A percentile compares a stretch with the other conserved stretches of the same genome.
Conservation (phyloP, 805 yeast species). For the Starmerella powellii region DNA sequence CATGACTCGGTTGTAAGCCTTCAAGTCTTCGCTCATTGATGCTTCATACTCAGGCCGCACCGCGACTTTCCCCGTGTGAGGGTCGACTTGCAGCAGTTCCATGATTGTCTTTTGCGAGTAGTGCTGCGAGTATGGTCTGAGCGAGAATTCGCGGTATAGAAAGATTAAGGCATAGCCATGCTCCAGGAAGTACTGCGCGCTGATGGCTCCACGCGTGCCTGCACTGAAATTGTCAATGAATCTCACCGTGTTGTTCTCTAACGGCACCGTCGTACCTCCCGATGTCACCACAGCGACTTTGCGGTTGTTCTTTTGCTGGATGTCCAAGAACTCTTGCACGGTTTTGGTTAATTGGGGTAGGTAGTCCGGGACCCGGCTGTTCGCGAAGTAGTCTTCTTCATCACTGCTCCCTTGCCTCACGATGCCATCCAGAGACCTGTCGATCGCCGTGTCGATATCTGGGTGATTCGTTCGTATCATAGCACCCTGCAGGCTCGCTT, state of each 20-base stretch:
- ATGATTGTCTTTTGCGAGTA: slow-evolving; percentile 72
- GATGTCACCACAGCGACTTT: slow-evolving; percentile 75
- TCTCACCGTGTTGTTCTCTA: slow-evolving; percentile 92
- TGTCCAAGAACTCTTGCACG: slow-evolving; percentile 48
- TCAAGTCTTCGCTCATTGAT: slow-evolving; percentile 46
- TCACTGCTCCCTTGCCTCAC: slow-evolving; percentile 54
- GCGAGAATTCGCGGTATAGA: slow-evolving; percentile 80
- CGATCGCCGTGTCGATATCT: slow-evolving; percentile 49
- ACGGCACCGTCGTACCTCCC: slow-evolving; percentile 97
- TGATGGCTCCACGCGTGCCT: slow-evolving; percentile 94
- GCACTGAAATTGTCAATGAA: slow-evolving; percentile 95
- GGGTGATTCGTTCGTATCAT: slow-evolving; percentile 11
- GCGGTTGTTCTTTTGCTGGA: slow-evolving; percentile 34
- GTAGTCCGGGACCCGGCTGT: slow-evolving; percentile 64
- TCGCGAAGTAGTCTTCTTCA: slow-evolving; percentile 71
- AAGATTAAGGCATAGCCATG: slow-evolving; percentile 86
- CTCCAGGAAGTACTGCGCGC: slow-evolving; percentile 82
- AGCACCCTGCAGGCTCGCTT: no score
- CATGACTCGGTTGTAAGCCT: slow-evolving; percentile 39
- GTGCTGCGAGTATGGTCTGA: slow-evolving; percentile 85
- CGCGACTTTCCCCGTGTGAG: slow-evolving; percentile 39
- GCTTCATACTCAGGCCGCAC: slow-evolving; percentile 49
- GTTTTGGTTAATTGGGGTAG: slow-evolving; percentile 48
- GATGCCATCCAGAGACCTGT: slow-evolving; percentile 59
- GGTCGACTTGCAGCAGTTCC: slow-evolving; percentile 57